A percentile compares a stretch with the other conserved stretches of the same genome.
These are phyloP conservation scores for Alternaria triticimaculans DNA, from an alignment of 2,329 filamentous ascomycete species.

Conservation along the genomic window DNA sequence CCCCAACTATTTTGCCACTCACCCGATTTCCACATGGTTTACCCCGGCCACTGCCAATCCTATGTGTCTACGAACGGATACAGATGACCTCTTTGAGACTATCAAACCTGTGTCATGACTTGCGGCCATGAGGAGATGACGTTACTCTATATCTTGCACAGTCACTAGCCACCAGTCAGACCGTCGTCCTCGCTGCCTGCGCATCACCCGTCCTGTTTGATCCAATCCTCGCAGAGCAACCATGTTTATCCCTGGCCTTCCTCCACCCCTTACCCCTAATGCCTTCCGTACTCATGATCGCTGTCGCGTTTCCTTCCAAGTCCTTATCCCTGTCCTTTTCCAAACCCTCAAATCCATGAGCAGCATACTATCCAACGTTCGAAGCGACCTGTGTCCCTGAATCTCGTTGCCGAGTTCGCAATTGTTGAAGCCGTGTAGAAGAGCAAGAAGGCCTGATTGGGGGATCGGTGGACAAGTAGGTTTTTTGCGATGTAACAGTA, in stretches of 20 bases:
- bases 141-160: not conserved
- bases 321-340: not conserved
- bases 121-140: not conserved
- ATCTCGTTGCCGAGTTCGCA: not conserved
- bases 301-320: not conserved
- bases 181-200: not conserved
- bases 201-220: not conserved
- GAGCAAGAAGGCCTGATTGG: not conserved
- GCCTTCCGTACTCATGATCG: not conserved
- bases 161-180: not conserved
- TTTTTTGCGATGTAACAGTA: not conserved
- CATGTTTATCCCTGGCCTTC: not conserved
- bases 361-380: not conserved
- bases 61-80: not conserved
- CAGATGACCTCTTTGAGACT: not conserved
- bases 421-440: not conserved
- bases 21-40: not conserved
- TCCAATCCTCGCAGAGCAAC: not conserved
- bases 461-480: not conserved
- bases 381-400: not conserved
- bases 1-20: conserved; percentile 16
- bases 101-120: not conserved
- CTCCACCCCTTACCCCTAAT: not conserved
- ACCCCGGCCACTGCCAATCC: not conserved
- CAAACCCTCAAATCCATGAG: not conserved